Evolutionary conservation across 2,329 filamentous ascomycete genomes (phyloP).

Genomic region (Penicillium freii): DNA sequence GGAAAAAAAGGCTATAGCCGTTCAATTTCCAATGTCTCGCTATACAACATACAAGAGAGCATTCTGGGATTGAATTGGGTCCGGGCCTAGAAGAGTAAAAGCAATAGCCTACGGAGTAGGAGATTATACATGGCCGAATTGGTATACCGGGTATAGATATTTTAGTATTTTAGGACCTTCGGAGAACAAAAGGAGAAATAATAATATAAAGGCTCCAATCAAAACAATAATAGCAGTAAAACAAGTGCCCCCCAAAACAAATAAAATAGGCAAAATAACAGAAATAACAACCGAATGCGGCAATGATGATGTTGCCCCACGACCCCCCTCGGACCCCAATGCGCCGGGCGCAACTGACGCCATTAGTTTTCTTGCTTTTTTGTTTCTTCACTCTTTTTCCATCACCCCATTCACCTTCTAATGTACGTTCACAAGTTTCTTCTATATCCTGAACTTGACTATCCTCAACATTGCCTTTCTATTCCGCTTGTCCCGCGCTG

Average conservation of each 20-base stretch:
- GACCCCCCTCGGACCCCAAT: constrained; percentile 33
- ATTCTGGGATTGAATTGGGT: neutral
- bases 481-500: constrained; percentile 28
- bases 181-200: neutral
- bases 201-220: neutral
- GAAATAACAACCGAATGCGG: constrained; percentile 18
- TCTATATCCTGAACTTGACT: neutral
- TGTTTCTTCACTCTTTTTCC: constrained; percentile 10
- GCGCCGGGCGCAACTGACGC: constrained; percentile 24
- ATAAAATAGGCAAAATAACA: neutral
- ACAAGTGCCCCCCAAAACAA: neutral
- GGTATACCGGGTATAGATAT: neutral
- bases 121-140: neutral
- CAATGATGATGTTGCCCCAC: constrained; percentile 33
- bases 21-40: constrained; percentile 1
- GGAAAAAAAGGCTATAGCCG: neutral
- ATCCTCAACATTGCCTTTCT: neutral
- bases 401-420: constrained; percentile 7
- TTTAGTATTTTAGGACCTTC: neutral
- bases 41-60: neutral
- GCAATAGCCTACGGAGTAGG: constrained; percentile 1
- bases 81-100: constrained; percentile 4
- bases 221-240: neutral
- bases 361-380: constrained; percentile 16
- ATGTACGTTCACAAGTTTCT: neutral